Conservation (phyloP, 2,329 filamentous ascomycete species). For the Fusarium falciforme region DNA sequence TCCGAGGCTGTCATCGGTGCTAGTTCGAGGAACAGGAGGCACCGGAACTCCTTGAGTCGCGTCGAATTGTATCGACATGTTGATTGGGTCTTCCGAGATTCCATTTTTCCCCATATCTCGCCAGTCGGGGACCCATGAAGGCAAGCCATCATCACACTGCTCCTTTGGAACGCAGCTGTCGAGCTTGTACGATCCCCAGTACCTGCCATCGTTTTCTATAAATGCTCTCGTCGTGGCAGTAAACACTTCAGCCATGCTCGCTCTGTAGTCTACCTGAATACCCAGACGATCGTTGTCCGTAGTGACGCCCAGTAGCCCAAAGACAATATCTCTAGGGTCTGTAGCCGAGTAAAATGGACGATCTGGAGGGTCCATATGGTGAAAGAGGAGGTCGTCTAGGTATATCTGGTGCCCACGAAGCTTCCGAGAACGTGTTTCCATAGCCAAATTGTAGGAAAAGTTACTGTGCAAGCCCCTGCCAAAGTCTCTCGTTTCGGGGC, state of each 20-base stretch:
- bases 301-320: conserved; percentile 29
- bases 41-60: neutral
- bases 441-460: neutral
- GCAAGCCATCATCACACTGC: neutral
- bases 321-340: conserved; percentile 33
- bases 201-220: neutral
- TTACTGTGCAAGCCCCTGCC: neutral
- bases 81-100: neutral
- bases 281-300: neutral
- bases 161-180: neutral
- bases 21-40: neutral
- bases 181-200: neutral
- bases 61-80: neutral
- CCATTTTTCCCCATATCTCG: conserved; percentile 3
- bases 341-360: conserved; percentile 2
- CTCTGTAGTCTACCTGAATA: neutral
- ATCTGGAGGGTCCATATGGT: accelerated
- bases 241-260: neutral
- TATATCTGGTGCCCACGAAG: neutral
- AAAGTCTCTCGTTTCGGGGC: too few species aligned
- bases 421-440: neutral
- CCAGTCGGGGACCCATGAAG: conserved; percentile 15
- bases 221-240: neutral
- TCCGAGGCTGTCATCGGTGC: neutral
- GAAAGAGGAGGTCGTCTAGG: neutral